These are phyloP conservation scores for Aspergillus chevalieri DNA, from an alignment of 2,329 filamentous ascomycete genomes.

Conservation along the genomic window DNA sequence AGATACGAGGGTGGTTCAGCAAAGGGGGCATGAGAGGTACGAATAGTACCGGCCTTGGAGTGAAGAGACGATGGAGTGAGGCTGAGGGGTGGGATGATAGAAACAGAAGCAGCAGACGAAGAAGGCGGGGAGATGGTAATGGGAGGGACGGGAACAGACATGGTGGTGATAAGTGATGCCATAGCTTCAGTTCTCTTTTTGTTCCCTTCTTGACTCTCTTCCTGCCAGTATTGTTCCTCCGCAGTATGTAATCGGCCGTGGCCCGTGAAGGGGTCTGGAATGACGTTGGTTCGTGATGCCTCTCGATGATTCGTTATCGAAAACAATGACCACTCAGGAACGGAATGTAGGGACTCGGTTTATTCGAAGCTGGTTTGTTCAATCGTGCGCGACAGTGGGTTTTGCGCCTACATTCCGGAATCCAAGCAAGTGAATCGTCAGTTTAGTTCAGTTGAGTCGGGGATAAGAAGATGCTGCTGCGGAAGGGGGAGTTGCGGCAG, in stretches of 20 bases:
- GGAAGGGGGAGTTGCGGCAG: no score
- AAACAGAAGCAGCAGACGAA: constrained; percentile 16
- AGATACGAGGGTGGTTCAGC: constrained; percentile 30
- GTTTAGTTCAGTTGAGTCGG: no score
- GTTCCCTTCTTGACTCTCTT: background rate
- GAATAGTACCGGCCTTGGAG: constrained; percentile 21
- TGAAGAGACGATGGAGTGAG: constrained; percentile 23
- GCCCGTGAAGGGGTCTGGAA: no score
- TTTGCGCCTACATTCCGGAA: no score
- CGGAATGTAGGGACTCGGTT: no score
- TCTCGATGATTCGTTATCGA: no score
- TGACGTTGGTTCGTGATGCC: no score
- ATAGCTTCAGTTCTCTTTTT: constrained; percentile 36
- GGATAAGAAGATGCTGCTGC: no score
- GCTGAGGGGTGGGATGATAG: constrained; percentile 9
- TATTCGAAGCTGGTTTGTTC: no score
- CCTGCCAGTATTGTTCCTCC: background rate
- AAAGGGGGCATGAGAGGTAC: constrained; percentile 22
- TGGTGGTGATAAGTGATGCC: constrained; percentile 75
- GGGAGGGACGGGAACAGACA: constrained; percentile 55
- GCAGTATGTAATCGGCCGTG: background rate
- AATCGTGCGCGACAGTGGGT: no score
- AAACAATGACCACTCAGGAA: no score
- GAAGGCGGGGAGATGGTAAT: constrained; percentile 17
- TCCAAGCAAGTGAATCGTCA: no score